Evolutionary conservation across 345 rosid species (phyloP), one percentile per base, ranked within the genome.

Genomic region (Lumnitzera littorea): DNA sequence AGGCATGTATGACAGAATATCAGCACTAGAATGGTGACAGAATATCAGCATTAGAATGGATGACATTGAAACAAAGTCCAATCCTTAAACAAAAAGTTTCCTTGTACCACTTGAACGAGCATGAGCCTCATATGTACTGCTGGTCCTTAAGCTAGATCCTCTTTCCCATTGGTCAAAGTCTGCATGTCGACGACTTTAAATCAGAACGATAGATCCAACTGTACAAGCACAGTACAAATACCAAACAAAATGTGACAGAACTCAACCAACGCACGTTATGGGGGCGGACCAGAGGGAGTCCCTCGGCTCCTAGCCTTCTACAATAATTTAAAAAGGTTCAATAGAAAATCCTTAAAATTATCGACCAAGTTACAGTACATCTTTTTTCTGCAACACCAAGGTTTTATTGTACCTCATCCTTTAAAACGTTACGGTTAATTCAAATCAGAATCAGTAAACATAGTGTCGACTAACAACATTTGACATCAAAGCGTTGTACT

Each of bases 51-150:
- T 16, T 16, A 25, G 25, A 16, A 25, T 13, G n/a, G 55, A 52
- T 12, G 25, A 52, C 3, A 25, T 10, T 7, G 55, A 52, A 52
- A 52, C 25, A 16, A 52, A 52, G 17, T 52, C 25, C 25, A 13
- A 16, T 11, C 10, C 23, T 16, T 11, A 52, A 52, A 16, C 25
- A 16, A 3, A 20, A 15, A 52, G 31, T 5, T 11, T 23, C 15
- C 24, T 70, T 36, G 43, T 80, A 80, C 87, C 84, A 59, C 46
- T 65, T 49, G 67, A 72, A 78, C 74, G 74, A 50, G 24, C 55
- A 51, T 58, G 77, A 55, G 68, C 65, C 46, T 74, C 84, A 17
- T 74, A 70, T 53, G 50, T 67, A 29, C 51, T 52, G 67, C 57
- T 57, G 52, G 53, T 69, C 72, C 61, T 57, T 55, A 72, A 62